Conservation (phyloP, 495 filamentous ascomycete genomes). For the Tuber aestivum region DNA sequence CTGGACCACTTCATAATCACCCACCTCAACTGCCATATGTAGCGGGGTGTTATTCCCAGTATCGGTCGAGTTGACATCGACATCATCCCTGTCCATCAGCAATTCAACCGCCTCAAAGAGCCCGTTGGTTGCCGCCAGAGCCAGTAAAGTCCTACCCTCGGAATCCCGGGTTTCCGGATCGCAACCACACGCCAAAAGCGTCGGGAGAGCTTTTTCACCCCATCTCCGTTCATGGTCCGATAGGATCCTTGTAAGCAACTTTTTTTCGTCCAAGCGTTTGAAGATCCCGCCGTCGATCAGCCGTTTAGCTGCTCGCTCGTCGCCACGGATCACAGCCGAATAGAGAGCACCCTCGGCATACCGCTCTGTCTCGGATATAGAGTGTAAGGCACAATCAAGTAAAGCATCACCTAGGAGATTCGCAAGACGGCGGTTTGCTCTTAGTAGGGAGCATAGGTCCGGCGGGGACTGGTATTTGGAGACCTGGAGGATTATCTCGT, state of each 20-base stretch:
- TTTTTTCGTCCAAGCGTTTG: not conserved
- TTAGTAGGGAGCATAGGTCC: not conserved
- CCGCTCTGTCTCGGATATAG: not conserved
- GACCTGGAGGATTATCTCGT: not conserved
- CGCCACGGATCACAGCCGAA: conserved; percentile 1
- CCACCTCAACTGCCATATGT: conserved; percentile 24
- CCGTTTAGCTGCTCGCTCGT: conserved; percentile 1
- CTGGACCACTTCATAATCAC: conserved; percentile 32
- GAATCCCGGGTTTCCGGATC: conserved; percentile 1
- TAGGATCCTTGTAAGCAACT: not conserved
- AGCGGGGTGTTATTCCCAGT: conserved; percentile 37
- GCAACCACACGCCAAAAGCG: conserved; percentile 3
- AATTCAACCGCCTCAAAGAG: conserved; percentile 38
- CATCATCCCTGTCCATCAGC: conserved; percentile 28
- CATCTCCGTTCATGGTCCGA: not conserved
- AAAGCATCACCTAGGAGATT: not conserved
- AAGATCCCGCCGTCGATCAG: conserved; percentile 3
- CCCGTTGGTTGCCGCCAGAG: conserved; percentile 44
- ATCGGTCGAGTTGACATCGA: conserved; percentile 32
- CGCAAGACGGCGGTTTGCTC: not conserved
- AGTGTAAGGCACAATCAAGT: not conserved
- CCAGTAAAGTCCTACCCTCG: conserved; percentile 43
- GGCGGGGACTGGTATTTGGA: conserved; percentile 3
- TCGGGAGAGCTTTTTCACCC: not conserved
- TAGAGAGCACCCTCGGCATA: not conserved